These are phyloP conservation scores for Colletotrichum graminicola DNA, from an alignment of 2,329 filamentous ascomycete genomes.

Conservation along the genomic window DNA sequence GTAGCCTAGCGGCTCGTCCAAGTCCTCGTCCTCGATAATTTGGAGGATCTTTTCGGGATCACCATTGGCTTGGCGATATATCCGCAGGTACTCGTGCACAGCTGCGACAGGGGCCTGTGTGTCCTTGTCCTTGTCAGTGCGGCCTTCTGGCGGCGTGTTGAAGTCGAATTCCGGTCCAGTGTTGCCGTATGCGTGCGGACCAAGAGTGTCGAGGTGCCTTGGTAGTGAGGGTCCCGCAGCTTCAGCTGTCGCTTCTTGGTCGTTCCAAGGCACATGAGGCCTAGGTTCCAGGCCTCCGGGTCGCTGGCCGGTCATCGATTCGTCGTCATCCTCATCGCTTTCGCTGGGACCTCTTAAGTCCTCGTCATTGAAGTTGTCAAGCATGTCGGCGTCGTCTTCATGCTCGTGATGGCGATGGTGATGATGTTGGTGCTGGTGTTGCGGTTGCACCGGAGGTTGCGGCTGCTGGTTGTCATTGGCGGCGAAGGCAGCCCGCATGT, in stretches of 20 bases:
- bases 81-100: conserved; percentile 63
- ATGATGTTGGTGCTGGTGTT: conserved; percentile 18
- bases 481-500: conserved; percentile 76
- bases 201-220: conserved; percentile 6
- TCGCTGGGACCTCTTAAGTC: conserved; percentile 21
- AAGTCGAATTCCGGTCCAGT: conserved; percentile 28
- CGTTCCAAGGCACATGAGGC: conserved; percentile 22
- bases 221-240: neutral
- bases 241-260: conserved; percentile 17
- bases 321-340: conserved; percentile 30
- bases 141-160: conserved; percentile 19
- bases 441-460: conserved; percentile 18
- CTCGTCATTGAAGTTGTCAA: conserved; percentile 7
- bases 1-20: conserved; percentile 69
- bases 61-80: conserved; percentile 71
- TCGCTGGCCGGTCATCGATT: conserved; percentile 12
- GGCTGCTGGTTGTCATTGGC: conserved; percentile 33
- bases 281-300: conserved; percentile 16
- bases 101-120: conserved; percentile 43
- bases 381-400: conserved; percentile 19
- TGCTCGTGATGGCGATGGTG: conserved; percentile 39
- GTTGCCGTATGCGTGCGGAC: conserved; percentile 8
- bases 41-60: conserved; percentile 69
- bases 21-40: conserved; percentile 72
- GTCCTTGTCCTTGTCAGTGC: conserved; percentile 23